Base-by-base conservation (phyloP, 805 yeast genomes). In the Kuraishia borneana region DNA sequence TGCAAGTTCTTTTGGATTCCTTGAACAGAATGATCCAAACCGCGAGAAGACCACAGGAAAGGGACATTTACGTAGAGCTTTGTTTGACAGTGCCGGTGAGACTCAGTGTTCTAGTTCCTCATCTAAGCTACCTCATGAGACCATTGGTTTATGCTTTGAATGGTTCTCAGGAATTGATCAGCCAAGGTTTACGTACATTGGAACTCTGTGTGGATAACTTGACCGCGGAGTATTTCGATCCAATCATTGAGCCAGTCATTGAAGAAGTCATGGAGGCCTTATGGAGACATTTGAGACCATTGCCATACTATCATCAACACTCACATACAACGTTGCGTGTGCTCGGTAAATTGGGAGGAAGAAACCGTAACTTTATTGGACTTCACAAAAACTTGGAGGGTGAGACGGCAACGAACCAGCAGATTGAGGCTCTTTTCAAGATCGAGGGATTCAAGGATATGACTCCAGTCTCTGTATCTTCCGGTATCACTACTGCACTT, bases 41-140 rank as follows among this genome's bases (percentile, higher is more conserved):
- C 18, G 87, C 97, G 3, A 67, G 94, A 35, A 65, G 87, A 28
- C 85, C 95, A 0, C 89, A 83, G 43, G 97, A 92, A 50, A 70
- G 95, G 35, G 97, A 92, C 50, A 74, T 92, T 3, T 92, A 88
- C 48, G 97, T 92, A 32, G 98, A 92, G 50, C 63, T 92, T 32
- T 92, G 98, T 49, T 65, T 92, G 39, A 88, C 96, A 0, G 96
- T 92, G 5, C 99, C 99, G 0, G 98, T 92, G 1, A 66, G 98
- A 38, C 61, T 92, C 19, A 84, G 95, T 38, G 95, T 89, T 0
- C 62, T 92, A 43, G 96, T 94, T 2, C 97, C 98, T 1, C 95
- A 88, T 49, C 60, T 92, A 44, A 82, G 80, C 44, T 83, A 80
- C 49, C 60, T 92, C 47, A 88, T 94, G 76, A 71, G 83, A 37